Percentiles rank a stretch among this genome's conserved stretches.
Evolutionary conservation across 352 stramenopile genomes (phyloP).

Genomic region (Globisporangium acanthophoron): DNA sequence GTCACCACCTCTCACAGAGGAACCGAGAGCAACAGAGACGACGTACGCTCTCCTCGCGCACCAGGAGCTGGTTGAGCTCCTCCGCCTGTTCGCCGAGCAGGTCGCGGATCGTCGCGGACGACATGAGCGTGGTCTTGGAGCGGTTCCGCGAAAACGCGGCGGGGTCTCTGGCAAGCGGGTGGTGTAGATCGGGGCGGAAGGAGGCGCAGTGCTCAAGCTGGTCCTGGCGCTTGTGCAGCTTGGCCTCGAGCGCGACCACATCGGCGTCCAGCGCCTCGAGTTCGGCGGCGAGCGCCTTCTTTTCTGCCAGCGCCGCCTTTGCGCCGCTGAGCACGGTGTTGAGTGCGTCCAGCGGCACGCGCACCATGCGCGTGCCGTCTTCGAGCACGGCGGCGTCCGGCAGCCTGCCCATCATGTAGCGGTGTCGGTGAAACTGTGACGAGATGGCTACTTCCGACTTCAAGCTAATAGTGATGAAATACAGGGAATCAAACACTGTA

Average conservation of each 20-base stretch:
- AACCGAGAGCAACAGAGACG: no score
- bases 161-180: conserved; percentile 1
- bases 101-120: conserved; percentile 41
- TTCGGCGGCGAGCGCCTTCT: conserved; percentile 25
- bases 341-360: conserved; percentile 34
- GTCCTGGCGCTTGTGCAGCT: conserved; percentile 40
- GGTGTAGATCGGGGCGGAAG: conserved; percentile 22
- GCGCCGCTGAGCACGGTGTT: conserved; percentile 26
- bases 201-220: conserved; percentile 45
- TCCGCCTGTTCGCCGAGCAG: conserved; percentile 46
- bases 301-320: conserved; percentile 24
- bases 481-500: no score
- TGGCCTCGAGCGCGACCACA: conserved; percentile 30
- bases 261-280: conserved; percentile 32
- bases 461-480: no score
- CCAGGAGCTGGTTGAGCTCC: conserved; percentile 39
- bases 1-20: neutral
- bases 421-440: neutral
- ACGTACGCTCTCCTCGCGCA: conserved; percentile 48
- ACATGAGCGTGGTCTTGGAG: conserved; percentile 37
- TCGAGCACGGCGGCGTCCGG: conserved; percentile 1
- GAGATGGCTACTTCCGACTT: no score
- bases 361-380: conserved; percentile 23
- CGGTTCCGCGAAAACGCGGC: conserved; percentile 25
- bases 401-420: conserved; percentile 2